Base-by-base conservation (phyloP, 2,329 filamentous ascomycete species). In the Fusarium sp. region DNA sequence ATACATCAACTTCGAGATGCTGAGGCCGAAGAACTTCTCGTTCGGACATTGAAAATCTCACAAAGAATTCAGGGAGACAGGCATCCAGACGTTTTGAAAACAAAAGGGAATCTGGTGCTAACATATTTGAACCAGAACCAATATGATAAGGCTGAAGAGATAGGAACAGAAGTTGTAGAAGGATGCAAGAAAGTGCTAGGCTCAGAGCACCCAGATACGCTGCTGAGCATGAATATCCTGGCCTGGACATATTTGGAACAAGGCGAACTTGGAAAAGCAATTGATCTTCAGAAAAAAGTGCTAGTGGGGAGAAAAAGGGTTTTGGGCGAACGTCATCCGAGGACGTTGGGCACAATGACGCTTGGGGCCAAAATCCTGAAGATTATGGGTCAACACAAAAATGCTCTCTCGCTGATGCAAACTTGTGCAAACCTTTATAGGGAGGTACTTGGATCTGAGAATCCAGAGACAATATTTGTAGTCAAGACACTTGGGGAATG, bases 161-260 rank as follows among this genome's bases (percentile, higher is more conserved):
- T 48, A 1, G 20, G 0, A n/a, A n/a, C 7, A 13, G 13, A 30
- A 16, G 22, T 18, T 14, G 0, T 48, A 16, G 45, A 30, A 10
- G 26, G 6, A n/a, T 2, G 2, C 2, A 30, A 16, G 10, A 30
- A 12, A 4, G 1, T 13, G 7, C 7, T 13, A 6, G 28, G 45
- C 5, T 0, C 7, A n/a, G 28, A 48, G 4, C 7, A 48, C 14
- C 45, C 20, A 16, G 0, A n/a, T 8, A 47, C 26, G 0, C 10
- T 47, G 1, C 0, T 4, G 4, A 4, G 1, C 4, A 47, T 47
- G 26, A 0, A n/a, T 11, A 6, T 3, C 14, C 5, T 48, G 15
- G 10, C 28, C 5, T 5, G 4, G 10, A 1, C 7, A 30, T 16
- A 13, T 8, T 6, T 14, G 20, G 3, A 3, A 12, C 10, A n/a